Percentiles rank a stretch among this genome's conserved stretches.
phyloP scores from a whole-genome alignment of 495 filamentous ascomycete genomes.

The Wilcoxina mikolae region DNA sequence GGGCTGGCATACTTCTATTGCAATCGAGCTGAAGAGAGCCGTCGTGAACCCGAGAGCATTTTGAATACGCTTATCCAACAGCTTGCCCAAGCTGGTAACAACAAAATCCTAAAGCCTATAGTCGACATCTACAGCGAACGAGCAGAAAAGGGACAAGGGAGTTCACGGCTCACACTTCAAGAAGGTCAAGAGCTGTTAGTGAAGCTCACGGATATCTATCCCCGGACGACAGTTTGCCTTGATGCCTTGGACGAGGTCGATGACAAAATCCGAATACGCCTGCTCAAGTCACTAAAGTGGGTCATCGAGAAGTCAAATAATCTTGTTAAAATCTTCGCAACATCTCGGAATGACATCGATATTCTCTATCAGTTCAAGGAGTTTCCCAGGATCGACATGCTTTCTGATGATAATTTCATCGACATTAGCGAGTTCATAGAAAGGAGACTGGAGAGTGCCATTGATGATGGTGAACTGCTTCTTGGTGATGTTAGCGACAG shows the following conservation, averaged over 20 bases:
- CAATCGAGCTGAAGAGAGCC: conserved; percentile 8
- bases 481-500: not conserved
- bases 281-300: conserved; percentile 8
- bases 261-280: not conserved
- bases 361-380: conserved; percentile 6
- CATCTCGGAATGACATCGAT: conserved; percentile 18
- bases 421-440: conserved; percentile 5
- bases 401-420: conserved; percentile 1
- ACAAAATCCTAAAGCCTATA: not conserved
- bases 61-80: conserved; percentile 10
- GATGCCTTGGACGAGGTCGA: conserved; percentile 22
- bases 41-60: conserved; percentile 6
- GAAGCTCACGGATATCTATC: conserved; percentile 3
- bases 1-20: conserved; percentile 20
- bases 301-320: conserved; percentile 4
- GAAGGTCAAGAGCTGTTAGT: conserved; percentile 5
- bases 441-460: not conserved
- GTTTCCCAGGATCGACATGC: conserved; percentile 4
- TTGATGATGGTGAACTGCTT: not conserved
- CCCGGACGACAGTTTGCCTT: conserved; percentile 13
- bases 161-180: not conserved
- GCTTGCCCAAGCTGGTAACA: conserved; percentile 2
- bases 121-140: conserved; percentile 4
- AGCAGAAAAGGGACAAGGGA: not conserved
- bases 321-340: conserved; percentile 19